Evolutionary conservation across 768 basidiomycete species (phyloP).

Genomic region (Dendrothele bispora): DNA sequence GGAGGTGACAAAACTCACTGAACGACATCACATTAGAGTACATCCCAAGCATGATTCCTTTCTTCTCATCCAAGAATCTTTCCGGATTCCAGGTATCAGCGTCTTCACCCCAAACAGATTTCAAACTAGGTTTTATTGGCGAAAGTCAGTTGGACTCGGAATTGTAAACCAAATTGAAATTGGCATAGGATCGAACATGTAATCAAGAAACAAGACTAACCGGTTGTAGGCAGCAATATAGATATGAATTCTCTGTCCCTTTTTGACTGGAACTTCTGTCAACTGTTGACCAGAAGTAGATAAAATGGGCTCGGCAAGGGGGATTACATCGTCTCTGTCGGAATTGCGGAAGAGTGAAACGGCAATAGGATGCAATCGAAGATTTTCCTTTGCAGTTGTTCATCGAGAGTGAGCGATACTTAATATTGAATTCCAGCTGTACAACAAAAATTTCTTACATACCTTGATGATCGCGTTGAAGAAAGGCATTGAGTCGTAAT

Average conservation of each 20-base stretch:
- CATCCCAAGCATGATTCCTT: conserved; percentile 11
- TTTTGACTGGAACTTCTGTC: conserved; percentile 30
- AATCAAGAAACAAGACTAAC: conserved; percentile 16
- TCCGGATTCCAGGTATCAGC: conserved; percentile 33
- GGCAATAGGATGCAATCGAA: conserved; percentile 31
- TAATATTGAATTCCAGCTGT: background rate
- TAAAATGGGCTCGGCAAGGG: conserved; percentile 36
- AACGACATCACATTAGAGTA: conserved; percentile 17
- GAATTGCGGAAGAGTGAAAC: conserved; percentile 32
- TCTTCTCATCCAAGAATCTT: conserved; percentile 26
- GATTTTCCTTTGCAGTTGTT: conserved; percentile 28
- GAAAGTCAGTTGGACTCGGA: background rate
- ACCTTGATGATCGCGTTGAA: conserved; percentile 23
- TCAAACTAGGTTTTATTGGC: conserved; percentile 21
- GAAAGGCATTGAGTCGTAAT: conserved; percentile 34
- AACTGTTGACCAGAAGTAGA: conserved; percentile 31
- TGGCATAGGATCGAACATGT: background rate
- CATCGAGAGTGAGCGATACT: too few relatives aligned
- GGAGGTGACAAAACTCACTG: background rate
- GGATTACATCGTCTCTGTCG: conserved; percentile 38
- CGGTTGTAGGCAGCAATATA: conserved; percentile 38
- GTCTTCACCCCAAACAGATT: conserved; percentile 34
- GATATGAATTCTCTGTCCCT: conserved; percentile 33
- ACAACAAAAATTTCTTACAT: background rate
- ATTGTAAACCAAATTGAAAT: background rate